Evolutionary conservation across 176 grass and related monocot genomes (phyloP).

Genomic region (Carex scoparia): DNA sequence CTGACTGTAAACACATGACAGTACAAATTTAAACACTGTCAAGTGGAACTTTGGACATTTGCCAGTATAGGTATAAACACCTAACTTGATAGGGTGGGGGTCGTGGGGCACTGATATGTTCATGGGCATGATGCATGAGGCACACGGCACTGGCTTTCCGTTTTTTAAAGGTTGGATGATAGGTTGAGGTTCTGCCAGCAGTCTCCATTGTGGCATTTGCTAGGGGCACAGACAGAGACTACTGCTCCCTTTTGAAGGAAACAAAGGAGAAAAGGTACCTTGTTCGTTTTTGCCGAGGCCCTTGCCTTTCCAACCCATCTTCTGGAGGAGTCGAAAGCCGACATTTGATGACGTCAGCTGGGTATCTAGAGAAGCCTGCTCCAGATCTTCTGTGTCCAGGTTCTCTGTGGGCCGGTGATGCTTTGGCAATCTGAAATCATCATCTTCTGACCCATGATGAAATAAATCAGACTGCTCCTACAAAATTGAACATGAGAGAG

Average conservation of each 20-base stretch:
- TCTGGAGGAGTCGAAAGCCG: constrained; percentile 81
- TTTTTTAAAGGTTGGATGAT: neutral
- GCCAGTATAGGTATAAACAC: neutral
- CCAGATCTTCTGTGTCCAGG: constrained; percentile 75
- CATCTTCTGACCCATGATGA: neutral
- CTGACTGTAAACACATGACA: neutral
- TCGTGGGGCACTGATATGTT: too few species aligned
- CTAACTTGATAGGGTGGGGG: neutral
- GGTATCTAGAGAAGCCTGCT: constrained; percentile 90
- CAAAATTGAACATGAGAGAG: neutral
- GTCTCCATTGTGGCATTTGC: neutral
- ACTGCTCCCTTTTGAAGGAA: neutral
- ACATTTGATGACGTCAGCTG: constrained; percentile 67
- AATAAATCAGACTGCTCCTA: neutral
- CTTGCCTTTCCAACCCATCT: constrained; percentile 98
- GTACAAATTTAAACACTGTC: neutral
- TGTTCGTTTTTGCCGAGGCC: constrained; percentile 96
- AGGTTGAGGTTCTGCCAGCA: neutral
- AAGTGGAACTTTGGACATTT: neutral
- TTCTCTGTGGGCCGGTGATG: constrained; percentile 73
- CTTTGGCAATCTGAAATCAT: constrained; percentile 75
- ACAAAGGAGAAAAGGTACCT: constrained; percentile 37
- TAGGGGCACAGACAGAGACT: neutral
- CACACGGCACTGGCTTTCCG: too few species aligned
- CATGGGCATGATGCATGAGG: too few species aligned